phyloP scores from a whole-genome alignment of 176 grass and related monocot species.

The Pharus latifolius region DNA sequence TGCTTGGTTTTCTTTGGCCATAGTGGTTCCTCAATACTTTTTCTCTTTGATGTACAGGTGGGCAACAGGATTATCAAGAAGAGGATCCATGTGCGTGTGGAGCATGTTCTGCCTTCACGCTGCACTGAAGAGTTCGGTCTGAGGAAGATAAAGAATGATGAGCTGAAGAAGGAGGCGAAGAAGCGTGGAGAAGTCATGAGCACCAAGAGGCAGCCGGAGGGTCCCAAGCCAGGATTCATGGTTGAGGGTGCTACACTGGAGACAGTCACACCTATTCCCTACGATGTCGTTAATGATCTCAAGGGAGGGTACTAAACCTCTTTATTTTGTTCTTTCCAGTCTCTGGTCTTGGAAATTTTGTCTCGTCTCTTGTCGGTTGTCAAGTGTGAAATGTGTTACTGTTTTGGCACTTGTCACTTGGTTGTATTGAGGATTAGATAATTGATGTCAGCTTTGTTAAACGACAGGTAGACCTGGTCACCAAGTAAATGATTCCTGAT shows the following conservation, averaged over 20 bases:
- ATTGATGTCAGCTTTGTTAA: too few species aligned
- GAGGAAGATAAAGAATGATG: slow-evolving; percentile 52
- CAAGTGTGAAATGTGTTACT: too few species aligned
- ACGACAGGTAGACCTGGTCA: too few species aligned
- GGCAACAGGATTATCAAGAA: slow-evolving; percentile 51
- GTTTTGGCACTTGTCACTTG: too few species aligned
- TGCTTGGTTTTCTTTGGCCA: too few species aligned
- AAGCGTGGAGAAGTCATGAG: slow-evolving; percentile 47
- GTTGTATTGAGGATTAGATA: too few species aligned
- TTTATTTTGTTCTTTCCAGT: too few species aligned
- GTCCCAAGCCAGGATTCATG: slow-evolving; percentile 71
- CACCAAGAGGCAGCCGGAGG: slow-evolving; percentile 63
- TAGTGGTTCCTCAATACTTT: background rate
- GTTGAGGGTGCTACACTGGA: slow-evolving; percentile 59
- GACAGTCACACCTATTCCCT: slow-evolving; percentile 61
- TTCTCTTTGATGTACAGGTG: slow-evolving; percentile 26
- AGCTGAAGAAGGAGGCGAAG: slow-evolving; percentile 56
- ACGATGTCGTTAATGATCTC: slow-evolving; percentile 77
- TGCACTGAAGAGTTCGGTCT: slow-evolving; percentile 59
- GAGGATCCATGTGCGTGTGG: slow-evolving; percentile 64
- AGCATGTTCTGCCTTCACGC: slow-evolving; percentile 57
- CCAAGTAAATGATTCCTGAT: too few species aligned
- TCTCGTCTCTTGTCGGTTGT: too few species aligned
- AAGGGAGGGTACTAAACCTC: slow-evolving; percentile 94
- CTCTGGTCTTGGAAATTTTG: too few species aligned